Conservation (phyloP, 2,329 filamentous ascomycete species). For the Cladosporium phlei region DNA sequence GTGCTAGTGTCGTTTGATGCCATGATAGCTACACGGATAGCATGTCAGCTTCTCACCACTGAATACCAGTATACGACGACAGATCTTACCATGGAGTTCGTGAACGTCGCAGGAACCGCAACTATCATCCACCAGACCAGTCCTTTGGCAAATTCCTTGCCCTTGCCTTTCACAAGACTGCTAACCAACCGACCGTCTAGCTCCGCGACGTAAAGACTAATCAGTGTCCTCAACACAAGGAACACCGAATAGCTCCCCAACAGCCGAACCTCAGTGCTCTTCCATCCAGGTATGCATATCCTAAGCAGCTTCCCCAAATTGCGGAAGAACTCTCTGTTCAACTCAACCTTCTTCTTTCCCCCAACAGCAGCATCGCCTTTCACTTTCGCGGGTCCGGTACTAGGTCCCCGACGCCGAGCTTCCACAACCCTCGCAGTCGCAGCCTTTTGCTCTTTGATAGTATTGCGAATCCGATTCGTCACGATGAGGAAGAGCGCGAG, state of each 20-base stretch:
- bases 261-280: slow-evolving; percentile 79
- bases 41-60: neutral
- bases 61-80: neutral
- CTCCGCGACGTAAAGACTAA: slow-evolving; percentile 92
- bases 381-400: slow-evolving; percentile 39
- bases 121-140: slow-evolving; percentile 99
- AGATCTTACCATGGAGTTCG: slow-evolving; percentile 84
- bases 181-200: slow-evolving; percentile 93
- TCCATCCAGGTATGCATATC: slow-evolving; percentile 88
- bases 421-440: slow-evolving; percentile 66
- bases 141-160: slow-evolving; percentile 79
- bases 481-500: slow-evolving; percentile 75
- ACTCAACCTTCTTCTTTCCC: slow-evolving; percentile 74
- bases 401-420: slow-evolving; percentile 37
- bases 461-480: slow-evolving; percentile 81
- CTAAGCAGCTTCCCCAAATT: slow-evolving; percentile 71
- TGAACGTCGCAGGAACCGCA: slow-evolving; percentile 91
- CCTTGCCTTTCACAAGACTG: slow-evolving; percentile 83
- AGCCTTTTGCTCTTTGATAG: slow-evolving; percentile 87
- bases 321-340: slow-evolving; percentile 82
- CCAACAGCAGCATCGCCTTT: slow-evolving; percentile 31
- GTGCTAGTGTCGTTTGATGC: slow-evolving; percentile 88
- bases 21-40: slow-evolving; percentile 77
- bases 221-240: slow-evolving; percentile 80
- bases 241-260: slow-evolving; percentile 91